phyloP scores from a whole-genome alignment of 805 yeast genomes.

The Saturnispora zaruensis region DNA sequence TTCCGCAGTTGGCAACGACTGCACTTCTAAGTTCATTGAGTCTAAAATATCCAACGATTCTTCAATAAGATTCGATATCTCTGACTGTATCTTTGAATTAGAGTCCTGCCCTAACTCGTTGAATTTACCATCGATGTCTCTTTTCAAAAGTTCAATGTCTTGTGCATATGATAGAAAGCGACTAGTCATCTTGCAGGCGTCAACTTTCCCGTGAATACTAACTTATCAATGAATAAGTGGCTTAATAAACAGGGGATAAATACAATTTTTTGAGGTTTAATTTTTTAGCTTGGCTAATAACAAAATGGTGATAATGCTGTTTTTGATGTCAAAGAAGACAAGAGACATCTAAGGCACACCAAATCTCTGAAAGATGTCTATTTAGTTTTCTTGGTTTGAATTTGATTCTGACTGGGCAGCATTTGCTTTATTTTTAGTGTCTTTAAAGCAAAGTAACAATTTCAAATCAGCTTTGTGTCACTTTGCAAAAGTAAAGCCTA shows the following conservation, averaged over 20 bases:
- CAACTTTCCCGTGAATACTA: not conserved
- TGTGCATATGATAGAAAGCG: conserved; percentile 7
- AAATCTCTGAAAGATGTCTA: not conserved
- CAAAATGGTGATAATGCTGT: not conserved
- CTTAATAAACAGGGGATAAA: not conserved
- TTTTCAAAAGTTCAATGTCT: conserved; percentile 3
- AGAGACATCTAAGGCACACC: no score
- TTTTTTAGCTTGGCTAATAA: not conserved
- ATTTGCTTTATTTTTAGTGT: no score
- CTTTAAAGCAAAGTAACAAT: no score
- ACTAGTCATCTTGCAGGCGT: not conserved
- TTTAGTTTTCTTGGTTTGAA: not conserved
- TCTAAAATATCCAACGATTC: conserved; percentile 76
- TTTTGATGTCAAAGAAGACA: no score
- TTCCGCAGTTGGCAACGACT: conserved; percentile 66
- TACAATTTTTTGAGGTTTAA: not conserved
- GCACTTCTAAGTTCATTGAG: conserved; percentile 82
- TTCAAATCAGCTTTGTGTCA: no score
- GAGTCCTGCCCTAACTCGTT: not conserved
- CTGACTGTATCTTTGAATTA: not conserved
- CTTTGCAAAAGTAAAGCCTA: no score
- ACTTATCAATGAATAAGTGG: not conserved
- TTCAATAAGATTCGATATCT: conserved; percentile 37
- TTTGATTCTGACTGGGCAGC: no score
- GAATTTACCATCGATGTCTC: conserved; percentile 3